Evolutionary conservation across 495 filamentous ascomycete species (phyloP), one percentile per base, ranked within the genome.

Genomic region (Penicillium paradoxum): DNA sequence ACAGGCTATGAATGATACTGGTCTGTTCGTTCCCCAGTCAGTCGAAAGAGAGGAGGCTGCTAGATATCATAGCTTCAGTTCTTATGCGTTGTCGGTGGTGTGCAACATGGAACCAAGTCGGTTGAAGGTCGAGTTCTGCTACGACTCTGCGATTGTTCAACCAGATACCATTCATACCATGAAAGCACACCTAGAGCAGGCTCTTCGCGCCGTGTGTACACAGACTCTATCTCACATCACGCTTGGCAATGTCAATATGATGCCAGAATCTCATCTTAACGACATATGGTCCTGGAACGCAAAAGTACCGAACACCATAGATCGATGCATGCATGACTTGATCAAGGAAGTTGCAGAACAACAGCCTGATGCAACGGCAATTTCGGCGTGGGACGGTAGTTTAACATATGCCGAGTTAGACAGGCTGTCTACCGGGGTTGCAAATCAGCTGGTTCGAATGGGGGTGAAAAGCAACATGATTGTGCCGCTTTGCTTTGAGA

Each of bases 401-500:
- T 29, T 43, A 13, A 79, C 77, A 6, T 81, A 81, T 54, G 33
- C 48, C 21, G 65, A 81, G 33, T 60, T 81, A 11, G 68, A 79
- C 14, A 33, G 38, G 0, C 45, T 73, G 27, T 62, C 71, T 13
- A 37, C 37, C 21, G 63, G 15, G 10, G 49, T 66, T 15, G 57
- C 63, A 5, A 6, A n/a, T 13, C 33, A 56, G 19, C 45, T 71
- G 7, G 44, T 30, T n/a, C 13, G 22, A 0, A 58, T 71, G 6
- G 73, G 75, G n/a, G 58, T 78, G 14, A 44, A 29, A 7, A 55
- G 47, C 4, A 70, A 71, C 22, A 46, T 41, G 9, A 18, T 73
- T 2, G 70, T 82, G 3, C 75, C 76, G 1, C 42, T 82, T 3
- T 73, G 66, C 51, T 73, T 79, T 29, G 63, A 73, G 13, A 81